Evolutionary conservation across 192 early-diverging fungal genomes (phyloP), one percentile per base, ranked within the genome.

Genomic region (Coemansia furcata): DNA sequence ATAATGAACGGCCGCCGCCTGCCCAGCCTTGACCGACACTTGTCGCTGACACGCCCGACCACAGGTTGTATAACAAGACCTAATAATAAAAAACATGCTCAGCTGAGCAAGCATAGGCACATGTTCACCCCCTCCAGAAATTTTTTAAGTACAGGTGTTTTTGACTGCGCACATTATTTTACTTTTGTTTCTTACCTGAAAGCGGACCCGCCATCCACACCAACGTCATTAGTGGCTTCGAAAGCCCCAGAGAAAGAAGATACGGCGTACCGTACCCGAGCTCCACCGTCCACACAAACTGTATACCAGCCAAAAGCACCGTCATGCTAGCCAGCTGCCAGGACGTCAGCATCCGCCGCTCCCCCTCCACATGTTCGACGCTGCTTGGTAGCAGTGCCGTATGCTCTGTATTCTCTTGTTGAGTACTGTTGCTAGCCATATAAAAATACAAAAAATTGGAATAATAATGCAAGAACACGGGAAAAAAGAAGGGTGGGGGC

Each of bases 151-250:
- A 32, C 29, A 42, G 40, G 40, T 8, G 26, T 30, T 26, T 26
- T 26, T 26, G 23, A 35, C 33, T 38, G 21, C 35, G n/a, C 36
- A 4, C 29, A 29, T 33, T 57, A 26, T 26, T 14, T 54, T 30
- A 30, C 29, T 54, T 26, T 47, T 55, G 29, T 37, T 17, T 33
- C 71, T 46, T 78, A 30, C 92, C 92, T 60, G 90, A 91, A 32
- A 94, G 82, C 23, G 93, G 93, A 14, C 93, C 93, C 9, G 94
- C 94, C 67, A 99, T 84, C 97, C 97, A 99, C 6, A 99, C 97
- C 21, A 98, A 76, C 26, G 94, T 92, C 78, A 92, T 91, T 33
- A 92, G 74, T 6, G 93, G 84, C 73, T 93, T 91, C 14, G 93
- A 87, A 19, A 99, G 72, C 0, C 91, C 93, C 35, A 99, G 81